Conservation (phyloP, 2,329 filamentous ascomycete genomes). For the Fusarium sp. region DNA sequence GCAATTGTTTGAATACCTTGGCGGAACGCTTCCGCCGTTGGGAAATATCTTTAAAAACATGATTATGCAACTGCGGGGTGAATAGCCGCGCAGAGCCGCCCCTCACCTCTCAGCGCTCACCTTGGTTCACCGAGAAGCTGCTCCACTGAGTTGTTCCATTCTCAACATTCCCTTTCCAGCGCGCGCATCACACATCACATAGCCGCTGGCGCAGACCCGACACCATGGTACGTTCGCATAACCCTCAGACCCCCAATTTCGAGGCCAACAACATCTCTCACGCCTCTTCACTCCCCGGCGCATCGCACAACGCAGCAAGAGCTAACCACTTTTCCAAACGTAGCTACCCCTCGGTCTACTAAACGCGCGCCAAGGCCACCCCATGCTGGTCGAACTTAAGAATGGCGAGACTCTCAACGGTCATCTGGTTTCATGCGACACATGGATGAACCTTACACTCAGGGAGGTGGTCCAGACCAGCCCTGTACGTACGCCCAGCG, state of each 20-base stretch:
- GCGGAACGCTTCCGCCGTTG: constrained; percentile 30
- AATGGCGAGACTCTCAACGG: constrained; percentile 98
- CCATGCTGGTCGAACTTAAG: constrained; percentile 97
- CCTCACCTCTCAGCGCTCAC: constrained; percentile 22
- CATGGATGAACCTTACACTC: constrained; percentile 99
- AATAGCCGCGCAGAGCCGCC: constrained; percentile 22
- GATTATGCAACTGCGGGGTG: constrained; percentile 41
- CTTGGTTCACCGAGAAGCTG: constrained; percentile 43
- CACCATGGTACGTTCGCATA: constrained; percentile 42
- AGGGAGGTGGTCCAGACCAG: constrained; percentile 98
- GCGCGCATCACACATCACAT: constrained; percentile 39
- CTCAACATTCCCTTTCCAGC: constrained; percentile 41
- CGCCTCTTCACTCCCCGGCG: background rate
- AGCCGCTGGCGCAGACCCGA: constrained; percentile 32
- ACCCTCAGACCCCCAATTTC: background rate
- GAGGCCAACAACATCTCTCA: background rate
- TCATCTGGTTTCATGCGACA: constrained; percentile 95
- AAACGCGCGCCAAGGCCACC: constrained; percentile 95
- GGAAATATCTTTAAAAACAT: constrained; percentile 31
- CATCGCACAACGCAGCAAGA: constrained; percentile 14
- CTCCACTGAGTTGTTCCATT: constrained; percentile 44
- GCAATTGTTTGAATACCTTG: constrained; percentile 1
- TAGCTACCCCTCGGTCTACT: constrained; percentile 84
- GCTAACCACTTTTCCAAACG: constrained; percentile 36
- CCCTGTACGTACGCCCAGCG: constrained; percentile 64